Base-by-base conservation (phyloP, 495 filamentous ascomycete genomes). In the Aspergillus homomorphus region DNA sequence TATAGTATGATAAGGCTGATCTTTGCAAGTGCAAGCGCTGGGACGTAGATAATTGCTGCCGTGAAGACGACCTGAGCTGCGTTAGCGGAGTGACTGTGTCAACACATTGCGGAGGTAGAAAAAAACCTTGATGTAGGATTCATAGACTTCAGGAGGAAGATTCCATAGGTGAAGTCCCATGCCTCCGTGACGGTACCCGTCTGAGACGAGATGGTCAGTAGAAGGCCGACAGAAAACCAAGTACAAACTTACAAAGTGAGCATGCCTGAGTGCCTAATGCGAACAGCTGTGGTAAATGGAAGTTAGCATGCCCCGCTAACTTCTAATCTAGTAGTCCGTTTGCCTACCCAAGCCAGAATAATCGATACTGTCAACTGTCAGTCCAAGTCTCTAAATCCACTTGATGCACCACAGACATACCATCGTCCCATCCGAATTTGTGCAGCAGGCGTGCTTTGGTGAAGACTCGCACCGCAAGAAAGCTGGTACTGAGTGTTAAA, bases 21-120 rank as follows among this genome's bases (percentile, higher is more conserved):
- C 50, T 74, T 73, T 18, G 66, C 70, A 20, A 73, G 68, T 3
- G 69, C 63, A 16, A 75, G 71, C 23, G 62, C 66, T 26, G 69
- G 62, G 3, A 62, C 58, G 30, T 71, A 74, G 21, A 68, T 46
- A n/a, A 72, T 63, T 3, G 67, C 60, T 45, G 59, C 58, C 10
- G 61, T 54, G n/a, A 70, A 48, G 21, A 69, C n/a, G n/a, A 57
- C 24, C 69, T 71, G 23, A 21, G 60, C 66, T 15, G 68, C 58
- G 19, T 67, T 70, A 18, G 62, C 41, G 9, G 26, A 28, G n/a
- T 68, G 57, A 0, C 63, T 58, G 46, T 53, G 3, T 66, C 45
- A 3, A 64, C 16, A 9, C 53, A 24, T 62, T 66, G 41, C 30
- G 5, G 5, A n/a, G 43, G 43, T 45, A 16, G 43, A 45, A 4